phyloP scores from a whole-genome alignment of 1,139 yeast species.

The Zhuliangozyma blackwelliae region DNA sequence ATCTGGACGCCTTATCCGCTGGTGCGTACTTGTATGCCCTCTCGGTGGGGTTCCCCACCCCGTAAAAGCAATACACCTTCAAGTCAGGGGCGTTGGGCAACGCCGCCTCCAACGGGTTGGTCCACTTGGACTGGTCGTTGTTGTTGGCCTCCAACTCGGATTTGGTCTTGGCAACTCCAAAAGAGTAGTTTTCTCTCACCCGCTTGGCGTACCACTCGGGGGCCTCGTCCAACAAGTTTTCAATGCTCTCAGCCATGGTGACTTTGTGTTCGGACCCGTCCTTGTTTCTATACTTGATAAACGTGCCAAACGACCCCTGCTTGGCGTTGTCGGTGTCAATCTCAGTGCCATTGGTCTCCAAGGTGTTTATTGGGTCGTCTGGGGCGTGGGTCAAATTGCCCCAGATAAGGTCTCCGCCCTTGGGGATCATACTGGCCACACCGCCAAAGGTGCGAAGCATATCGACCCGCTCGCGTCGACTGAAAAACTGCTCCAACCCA shows the following conservation, averaged over 20 bases:
- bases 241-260: constrained; percentile 64
- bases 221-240: constrained; percentile 56
- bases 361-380: constrained; percentile 50
- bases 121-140: constrained; percentile 74
- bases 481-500: constrained; percentile 90
- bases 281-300: constrained; percentile 57
- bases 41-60: constrained; percentile 94
- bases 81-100: constrained; percentile 91
- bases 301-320: constrained; percentile 63
- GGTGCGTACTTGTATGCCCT: constrained; percentile 77
- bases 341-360: constrained; percentile 14
- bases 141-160: constrained; percentile 62
- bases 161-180: constrained; percentile 62
- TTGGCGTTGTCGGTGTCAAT: constrained; percentile 14
- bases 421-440: constrained; percentile 90
- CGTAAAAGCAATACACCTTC: constrained; percentile 87
- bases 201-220: constrained; percentile 75
- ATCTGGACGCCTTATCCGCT: constrained; percentile 54
- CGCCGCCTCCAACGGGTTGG: constrained; percentile 86
- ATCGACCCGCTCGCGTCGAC: constrained; percentile 82
- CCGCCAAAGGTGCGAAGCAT: constrained; percentile 89
- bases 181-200: constrained; percentile 67
- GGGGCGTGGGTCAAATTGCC: constrained; percentile 60
- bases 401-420: constrained; percentile 91
- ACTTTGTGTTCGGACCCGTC: constrained; percentile 34